Evolutionary conservation across 192 early-diverging fungal species (phyloP).

Genomic region (Piromyces finnis): DNA sequence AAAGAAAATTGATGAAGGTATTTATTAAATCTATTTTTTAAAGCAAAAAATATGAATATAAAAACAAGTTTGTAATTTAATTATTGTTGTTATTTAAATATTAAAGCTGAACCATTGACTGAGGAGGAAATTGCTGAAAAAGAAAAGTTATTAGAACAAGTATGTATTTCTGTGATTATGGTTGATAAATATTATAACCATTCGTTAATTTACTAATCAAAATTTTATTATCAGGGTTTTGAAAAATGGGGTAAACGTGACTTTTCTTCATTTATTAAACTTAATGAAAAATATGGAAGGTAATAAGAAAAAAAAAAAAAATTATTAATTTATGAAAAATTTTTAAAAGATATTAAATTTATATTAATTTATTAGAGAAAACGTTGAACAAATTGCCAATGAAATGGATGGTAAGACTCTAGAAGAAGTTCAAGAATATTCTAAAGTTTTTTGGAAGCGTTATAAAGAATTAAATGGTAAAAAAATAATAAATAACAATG

Average conservation of each 20-base stretch:
- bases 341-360: slow-evolving; percentile 1
- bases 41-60: too few species aligned
- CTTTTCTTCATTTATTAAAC: slow-evolving; percentile 70
- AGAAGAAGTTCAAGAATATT: slow-evolving; percentile 68
- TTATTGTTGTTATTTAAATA: too few species aligned
- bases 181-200: too few species aligned
- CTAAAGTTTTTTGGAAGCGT: slow-evolving; percentile 73
- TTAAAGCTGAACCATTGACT: slow-evolving; percentile 63
- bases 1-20: slow-evolving; percentile 57
- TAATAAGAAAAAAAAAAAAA: slow-evolving; percentile 3
- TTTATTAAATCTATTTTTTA: not conserved
- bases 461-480: slow-evolving; percentile 67
- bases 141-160: slow-evolving; percentile 15
- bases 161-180: too few species aligned
- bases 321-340: not conserved
- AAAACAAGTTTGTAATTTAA: too few species aligned
- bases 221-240: slow-evolving; percentile 42
- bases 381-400: slow-evolving; percentile 49
- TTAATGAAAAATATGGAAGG: slow-evolving; percentile 68
- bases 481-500: not conserved
- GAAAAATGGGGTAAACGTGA: slow-evolving; percentile 81
- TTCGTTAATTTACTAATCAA: slow-evolving; percentile 14
- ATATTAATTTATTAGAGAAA: slow-evolving; percentile 20
- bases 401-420: slow-evolving; percentile 83
- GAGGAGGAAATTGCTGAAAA: slow-evolving; percentile 74